Evolutionary conservation across 1,139 yeast genomes (phyloP).

Genomic region (Torulaspora pretoriensis): DNA sequence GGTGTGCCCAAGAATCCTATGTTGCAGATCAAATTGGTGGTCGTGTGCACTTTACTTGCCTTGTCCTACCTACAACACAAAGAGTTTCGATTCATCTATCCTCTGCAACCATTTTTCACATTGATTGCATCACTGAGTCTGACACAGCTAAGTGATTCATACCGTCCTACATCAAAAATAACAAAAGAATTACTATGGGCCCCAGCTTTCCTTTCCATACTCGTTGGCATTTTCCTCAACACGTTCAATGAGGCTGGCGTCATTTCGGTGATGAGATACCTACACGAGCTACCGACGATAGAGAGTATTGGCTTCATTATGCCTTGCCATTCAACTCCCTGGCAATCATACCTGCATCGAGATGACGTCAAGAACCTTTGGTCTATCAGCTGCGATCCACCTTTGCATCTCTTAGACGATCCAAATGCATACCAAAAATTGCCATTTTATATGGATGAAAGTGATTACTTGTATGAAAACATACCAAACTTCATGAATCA

Average conservation of each 20-base stretch:
- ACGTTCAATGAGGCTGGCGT: slow-evolving; percentile 80
- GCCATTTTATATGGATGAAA: slow-evolving; percentile 66
- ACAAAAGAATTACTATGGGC: slow-evolving; percentile 13
- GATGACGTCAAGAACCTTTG: slow-evolving; percentile 49
- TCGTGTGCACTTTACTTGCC: slow-evolving; percentile 43
- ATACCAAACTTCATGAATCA: slow-evolving; percentile 51
- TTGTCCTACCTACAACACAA: slow-evolving; percentile 76
- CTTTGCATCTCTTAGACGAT: slow-evolving; percentile 44
- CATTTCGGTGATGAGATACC: slow-evolving; percentile 55
- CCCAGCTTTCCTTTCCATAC: slow-evolving; percentile 37
- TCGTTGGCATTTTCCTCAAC: slow-evolving; percentile 35
- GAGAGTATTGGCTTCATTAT: slow-evolving; percentile 70
- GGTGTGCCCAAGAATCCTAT: slow-evolving; percentile 16
- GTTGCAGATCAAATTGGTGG: slow-evolving; percentile 30
- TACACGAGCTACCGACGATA: slow-evolving; percentile 45
- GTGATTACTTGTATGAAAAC: slow-evolving; percentile 74
- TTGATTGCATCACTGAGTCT: slow-evolving; percentile 40
- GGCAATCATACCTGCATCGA: slow-evolving; percentile 80
- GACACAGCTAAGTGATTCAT: slow-evolving; percentile 6
- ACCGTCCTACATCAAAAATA: background rate
- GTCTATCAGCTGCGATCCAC: slow-evolving; percentile 93
- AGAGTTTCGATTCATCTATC: slow-evolving; percentile 87
- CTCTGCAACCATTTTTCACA: slow-evolving; percentile 71
- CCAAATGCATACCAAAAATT: slow-evolving; percentile 35
- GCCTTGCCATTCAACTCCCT: slow-evolving; percentile 97